Base-by-base conservation (phyloP, 257 asterid genomes). In the Petrea volubilis region DNA sequence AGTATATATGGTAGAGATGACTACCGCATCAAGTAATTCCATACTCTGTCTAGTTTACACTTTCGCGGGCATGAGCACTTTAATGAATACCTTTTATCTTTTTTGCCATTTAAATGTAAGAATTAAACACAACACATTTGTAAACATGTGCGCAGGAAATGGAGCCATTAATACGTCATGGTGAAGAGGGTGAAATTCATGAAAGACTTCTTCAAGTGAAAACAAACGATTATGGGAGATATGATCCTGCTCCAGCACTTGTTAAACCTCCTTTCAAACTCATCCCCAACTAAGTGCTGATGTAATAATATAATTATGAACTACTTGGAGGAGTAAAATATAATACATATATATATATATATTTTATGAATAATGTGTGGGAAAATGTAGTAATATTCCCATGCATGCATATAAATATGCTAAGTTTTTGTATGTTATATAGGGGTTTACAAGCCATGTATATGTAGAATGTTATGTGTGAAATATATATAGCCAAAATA, bases 191-290 rank as follows among this genome's bases (percentile, higher is more conserved):
- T 44, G 81, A 44, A 8, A 70, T 81, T 41, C 89, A 79, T 65
- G 95, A 79, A 68, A 88, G 98, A 72, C 50, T 84, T 47, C 86
- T 92, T 2, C 78, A 51, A 60, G 95, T 82, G 66, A 84, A 82
- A 74, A 81, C 92, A 38, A 85, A 80, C 60, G 98, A 93, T 67
- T 93, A 93, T 65, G 96, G 91, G 24, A 82, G 72, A 25, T 88
- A 87, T 73, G 95, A 90, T 83, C 95, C 96, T 64, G 21, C 97
- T 0, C 98, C 98, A 14, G 75, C 95, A 4, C 41, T 88, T 0
- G 79, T 60, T 36, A 90, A 84, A 74, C 98, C 98, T 72, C 93
- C 87, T 56, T 85, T 87, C 81, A 88, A 88, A 73, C 93, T 81
- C 72, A 88, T 88, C 24, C 97, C 95, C 49, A 87, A 93, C 78